Base-by-base conservation (phyloP, 2,329 filamentous ascomycete species). In the Ceratocystis ficicola region DNA sequence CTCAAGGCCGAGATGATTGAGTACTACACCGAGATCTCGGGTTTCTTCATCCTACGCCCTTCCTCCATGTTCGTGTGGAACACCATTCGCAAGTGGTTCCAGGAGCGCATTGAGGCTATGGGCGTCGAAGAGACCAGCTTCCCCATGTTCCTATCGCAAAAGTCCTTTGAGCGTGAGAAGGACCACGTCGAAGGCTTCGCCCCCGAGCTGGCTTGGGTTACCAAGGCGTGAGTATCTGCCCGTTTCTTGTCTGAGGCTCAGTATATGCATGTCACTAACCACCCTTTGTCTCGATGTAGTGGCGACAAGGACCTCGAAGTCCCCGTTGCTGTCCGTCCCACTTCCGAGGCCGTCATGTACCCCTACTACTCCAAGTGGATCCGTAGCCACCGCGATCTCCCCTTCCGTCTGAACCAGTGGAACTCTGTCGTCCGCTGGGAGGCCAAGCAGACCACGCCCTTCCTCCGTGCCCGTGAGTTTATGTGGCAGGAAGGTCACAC, bases 141-240 rank as follows among this genome's bases (percentile, higher is more conserved):
- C 77, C 94, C 94, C 68, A 87, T 99, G 76, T 99, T 96, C 78
- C 84, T 99, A 70, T 95, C 90, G 20, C 81, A 89, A 73, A 95
- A 95, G 77, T 95, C 95, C 50, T 79, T 99, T 69, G 82, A 85
- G 74, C 84, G 83, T 74, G 92, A 96, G 77, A 96, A 96, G 82
- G 89, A 94, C 72, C 94, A 99, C 76, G 89, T 99, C 69, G 93
- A 99, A 76, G 94, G 94, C n/a, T 99, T 99, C 75, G 94, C 94
- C 64, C 92, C 94, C 44, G 89, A 94, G 76, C 83, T 94, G 70
- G 89, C 89, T 66, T 94, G 89, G 89, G 89, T 94, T 32, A 94
- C 89, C 64, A 89, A 90, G 76, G 89, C 87, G 81, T 87, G 76
- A 77, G 83, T 79, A 36, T 20, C 22, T 41, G 10, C 36, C 36